These are phyloP conservation scores for Truncatella angustata DNA, from an alignment of 2,329 filamentous ascomycete species.

Conservation along the genomic window DNA sequence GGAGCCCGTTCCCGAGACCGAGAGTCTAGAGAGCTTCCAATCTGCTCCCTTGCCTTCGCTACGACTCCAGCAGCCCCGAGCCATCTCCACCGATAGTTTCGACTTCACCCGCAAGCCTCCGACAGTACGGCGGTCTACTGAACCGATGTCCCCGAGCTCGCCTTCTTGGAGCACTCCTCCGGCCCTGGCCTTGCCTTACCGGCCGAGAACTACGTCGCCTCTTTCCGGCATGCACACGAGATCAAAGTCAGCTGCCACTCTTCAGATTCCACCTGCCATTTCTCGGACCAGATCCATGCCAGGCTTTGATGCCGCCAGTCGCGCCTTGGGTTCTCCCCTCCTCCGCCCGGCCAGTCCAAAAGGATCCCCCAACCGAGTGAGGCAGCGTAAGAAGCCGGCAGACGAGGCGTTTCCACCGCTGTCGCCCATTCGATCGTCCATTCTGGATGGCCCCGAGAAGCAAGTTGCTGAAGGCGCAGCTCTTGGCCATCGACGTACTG, in stretches of 20 bases:
- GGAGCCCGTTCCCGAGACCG: constrained; percentile 68
- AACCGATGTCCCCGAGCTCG: constrained; percentile 54
- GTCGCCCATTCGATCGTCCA: constrained; percentile 52
- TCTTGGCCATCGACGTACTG: constrained; percentile 43
- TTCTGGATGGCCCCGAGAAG: constrained; percentile 50
- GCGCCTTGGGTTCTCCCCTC: constrained; percentile 54
- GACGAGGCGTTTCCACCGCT: constrained; percentile 60
- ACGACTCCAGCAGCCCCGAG: constrained; percentile 43
- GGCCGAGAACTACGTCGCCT: constrained; percentile 62
- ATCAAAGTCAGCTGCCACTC: constrained; percentile 56
- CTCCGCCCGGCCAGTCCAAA: constrained; percentile 54
- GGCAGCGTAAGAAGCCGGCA: constrained; percentile 53
- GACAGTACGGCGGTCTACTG: constrained; percentile 56
- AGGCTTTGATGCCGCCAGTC: constrained; percentile 58
- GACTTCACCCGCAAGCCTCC: constrained; percentile 50
- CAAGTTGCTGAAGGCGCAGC: constrained; percentile 46
- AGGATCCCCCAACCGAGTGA: constrained; percentile 50
- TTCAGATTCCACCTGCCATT: constrained; percentile 56
- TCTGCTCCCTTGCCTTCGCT: constrained; percentile 55
- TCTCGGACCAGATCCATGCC: constrained; percentile 64
- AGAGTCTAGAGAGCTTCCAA: constrained; percentile 66
- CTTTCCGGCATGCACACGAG: constrained; percentile 55
- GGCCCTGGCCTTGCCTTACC: constrained; percentile 47
- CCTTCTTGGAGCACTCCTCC: constrained; percentile 46
- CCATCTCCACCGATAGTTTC: constrained; percentile 35